Base-by-base conservation (phyloP, 331 rosid genomes). In the Dryas integrifolia region DNA sequence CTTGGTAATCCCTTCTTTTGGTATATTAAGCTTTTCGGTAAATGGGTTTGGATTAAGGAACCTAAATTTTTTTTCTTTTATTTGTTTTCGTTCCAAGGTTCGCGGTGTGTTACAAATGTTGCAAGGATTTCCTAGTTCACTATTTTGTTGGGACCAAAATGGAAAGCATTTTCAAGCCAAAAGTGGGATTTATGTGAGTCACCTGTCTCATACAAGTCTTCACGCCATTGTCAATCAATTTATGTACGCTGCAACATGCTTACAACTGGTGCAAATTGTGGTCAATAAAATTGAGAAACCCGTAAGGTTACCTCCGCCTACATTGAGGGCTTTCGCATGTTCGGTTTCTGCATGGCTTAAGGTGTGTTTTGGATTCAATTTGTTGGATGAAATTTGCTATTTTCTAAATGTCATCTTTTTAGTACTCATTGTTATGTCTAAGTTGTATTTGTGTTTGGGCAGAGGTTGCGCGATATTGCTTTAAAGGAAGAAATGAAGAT, bases 71-170 rank as follows among this genome's bases (percentile, higher is more conserved):
- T 8, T 12, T 21, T 38, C 35, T 26, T 7, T 59, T 52, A 43
- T 13, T 47, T 51, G 12, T 45, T 44, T 62, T 1, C 62, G 38
- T 74, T 66, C n/a, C 30, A 79, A 94, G 98, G 97, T 94, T 16
- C 89, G 91, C 26, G 86, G 96, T 65, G 91, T 91, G 74, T 81
- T 94, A 15, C 91, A 91, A 83, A 94, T 89, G 86, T 74, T 94
- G 57, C 98, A 94, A 88, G 98, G 98, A 51, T 85, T 86, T 82
- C 84, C 92, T 4, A 75, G 96, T 70, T 79, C 92, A 49, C 57
- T 86, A 9, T 94, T 94, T 76, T 75, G 12, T 64, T 94, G 98
- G 98, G 92, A 91, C 58, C 69, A 68, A 1, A 62, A 7, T 44
- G 86, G 44, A 43, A 82, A 77, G 30, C 43, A 72, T 62, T 94